Base-by-base conservation (phyloP, 192 early-diverging fungal genomes). In the Endogone sp. region DNA sequence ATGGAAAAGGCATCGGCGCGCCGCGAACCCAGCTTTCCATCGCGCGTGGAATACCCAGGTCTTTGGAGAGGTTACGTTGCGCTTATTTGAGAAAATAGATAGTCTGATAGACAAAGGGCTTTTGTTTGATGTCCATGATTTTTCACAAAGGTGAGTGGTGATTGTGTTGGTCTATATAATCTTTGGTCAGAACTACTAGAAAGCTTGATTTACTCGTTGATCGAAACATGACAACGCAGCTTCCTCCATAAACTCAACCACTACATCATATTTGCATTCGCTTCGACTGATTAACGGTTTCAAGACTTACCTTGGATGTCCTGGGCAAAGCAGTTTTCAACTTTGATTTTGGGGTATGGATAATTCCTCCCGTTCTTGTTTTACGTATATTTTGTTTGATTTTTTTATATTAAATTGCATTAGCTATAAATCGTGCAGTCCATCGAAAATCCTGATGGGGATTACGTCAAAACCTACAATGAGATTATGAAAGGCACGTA, bases 11-110 rank as follows among this genome's bases (percentile, higher is more conserved):
- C 74, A 75, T 23, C 29, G 74, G 28, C 74, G 76, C 25, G 29
- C 71, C 20, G 58, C 68, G 23, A 77, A 77, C 26, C 75, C 75
- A 26, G 75, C 71, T 11, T 77, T 77, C 32, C 66, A 69, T 60
- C 67, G 75, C 3, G 61, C 62, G n/a, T 67, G 71, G 75, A 66
- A 67, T 23, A 71, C 71, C 9, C 66, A 73, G 4, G 24, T 72
- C 20, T 77, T 77, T 65, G 71, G 71, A 20, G 56, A 62, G 20
- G 32, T 57, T 6, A 60, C 30, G 4, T 27, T 28, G 49, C 29
- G 61, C 44, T 60, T 72, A 32, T 69, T 37, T 23, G n/a, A 69
- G n/a, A 44, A 65, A 8, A 29, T 68, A 0, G 13, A 59, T 31
- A 32, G n/a, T 20, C 26, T 57, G 29, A 59, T 70, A 20, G 71